Evolutionary conservation across 306 rosid species (phyloP).

Genomic region (Cicer cuneatum): DNA sequence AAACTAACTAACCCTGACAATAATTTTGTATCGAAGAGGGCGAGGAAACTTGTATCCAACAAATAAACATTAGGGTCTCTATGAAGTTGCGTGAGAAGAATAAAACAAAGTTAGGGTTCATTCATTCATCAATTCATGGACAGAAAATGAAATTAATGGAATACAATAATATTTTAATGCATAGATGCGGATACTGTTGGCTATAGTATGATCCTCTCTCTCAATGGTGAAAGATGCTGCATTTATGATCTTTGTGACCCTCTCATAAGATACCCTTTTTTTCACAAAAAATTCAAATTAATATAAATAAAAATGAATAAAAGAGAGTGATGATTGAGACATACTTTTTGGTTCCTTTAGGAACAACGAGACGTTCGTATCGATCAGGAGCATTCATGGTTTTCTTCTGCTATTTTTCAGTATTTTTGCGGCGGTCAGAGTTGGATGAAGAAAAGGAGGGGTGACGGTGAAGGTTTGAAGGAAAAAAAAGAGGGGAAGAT

Average conservation of each 20-base stretch:
- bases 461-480: too few species aligned
- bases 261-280: constrained; percentile 83
- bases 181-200: constrained; percentile 71
- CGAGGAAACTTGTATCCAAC: constrained; percentile 6
- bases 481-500: too few species aligned
- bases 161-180: background rate
- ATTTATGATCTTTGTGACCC: constrained; percentile 91
- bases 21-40: constrained; percentile 3
- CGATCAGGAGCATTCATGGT: constrained; percentile 93
- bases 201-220: constrained; percentile 92
- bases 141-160: background rate
- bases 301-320: background rate
- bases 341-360: constrained; percentile 85
- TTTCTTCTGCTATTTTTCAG: background rate
- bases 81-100: constrained; percentile 72
- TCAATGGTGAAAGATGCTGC: constrained; percentile 89
- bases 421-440: too few species aligned
- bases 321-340: background rate
- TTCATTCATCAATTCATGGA: background rate
- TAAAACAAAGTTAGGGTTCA: background rate
- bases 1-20: background rate
- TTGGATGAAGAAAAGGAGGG: too few species aligned
- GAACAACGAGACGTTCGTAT: constrained; percentile 91
- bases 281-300: background rate
- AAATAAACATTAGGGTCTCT: constrained; percentile 70